Evolutionary conservation across 2,329 filamentous ascomycete genomes (phyloP).

Genomic region (Parastagonospora nodorum): DNA sequence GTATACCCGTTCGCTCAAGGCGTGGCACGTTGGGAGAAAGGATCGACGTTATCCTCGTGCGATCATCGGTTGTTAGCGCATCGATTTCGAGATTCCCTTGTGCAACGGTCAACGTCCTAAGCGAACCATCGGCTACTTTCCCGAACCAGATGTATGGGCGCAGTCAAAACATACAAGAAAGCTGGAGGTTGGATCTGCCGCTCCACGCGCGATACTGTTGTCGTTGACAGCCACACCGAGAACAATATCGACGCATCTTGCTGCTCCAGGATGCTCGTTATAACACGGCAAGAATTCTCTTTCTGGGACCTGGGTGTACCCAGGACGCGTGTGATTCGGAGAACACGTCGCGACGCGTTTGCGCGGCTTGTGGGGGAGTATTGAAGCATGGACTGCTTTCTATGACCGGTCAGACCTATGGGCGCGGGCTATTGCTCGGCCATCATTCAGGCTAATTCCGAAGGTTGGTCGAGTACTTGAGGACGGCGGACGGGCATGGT

Average conservation of each 20-base stretch:
- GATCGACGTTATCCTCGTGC: conserved; percentile 9
- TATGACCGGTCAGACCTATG: conserved; percentile 24
- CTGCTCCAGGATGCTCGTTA: too few relatives aligned
- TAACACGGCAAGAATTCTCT: too few relatives aligned
- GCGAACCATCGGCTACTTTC: conserved; percentile 25
- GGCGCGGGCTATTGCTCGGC: conserved; percentile 23
- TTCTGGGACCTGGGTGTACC: conserved; percentile 1
- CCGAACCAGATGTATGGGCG: conserved; percentile 31
- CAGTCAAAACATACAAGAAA: conserved; percentile 1
- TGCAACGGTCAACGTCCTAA: conserved; percentile 27
- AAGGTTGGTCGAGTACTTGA: conserved; percentile 36
- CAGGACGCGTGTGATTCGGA: conserved; percentile 3
- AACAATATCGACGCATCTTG: too few relatives aligned
- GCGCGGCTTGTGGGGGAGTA: conserved; percentile 9
- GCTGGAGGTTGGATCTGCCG: too few relatives aligned
- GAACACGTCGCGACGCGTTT: neutral
- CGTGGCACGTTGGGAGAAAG: conserved; percentile 1
- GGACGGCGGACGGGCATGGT: conserved; percentile 8
- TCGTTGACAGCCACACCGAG: too few relatives aligned
- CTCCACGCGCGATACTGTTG: neutral
- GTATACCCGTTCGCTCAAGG: conserved; percentile 13
- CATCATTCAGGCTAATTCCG: conserved; percentile 34
- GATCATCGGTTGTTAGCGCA: conserved; percentile 14
- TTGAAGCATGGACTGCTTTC: conserved; percentile 21
- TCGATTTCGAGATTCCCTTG: conserved; percentile 18